Conservation (phyloP, 257 asterid genomes). For the Capsicum baccatum region DNA sequence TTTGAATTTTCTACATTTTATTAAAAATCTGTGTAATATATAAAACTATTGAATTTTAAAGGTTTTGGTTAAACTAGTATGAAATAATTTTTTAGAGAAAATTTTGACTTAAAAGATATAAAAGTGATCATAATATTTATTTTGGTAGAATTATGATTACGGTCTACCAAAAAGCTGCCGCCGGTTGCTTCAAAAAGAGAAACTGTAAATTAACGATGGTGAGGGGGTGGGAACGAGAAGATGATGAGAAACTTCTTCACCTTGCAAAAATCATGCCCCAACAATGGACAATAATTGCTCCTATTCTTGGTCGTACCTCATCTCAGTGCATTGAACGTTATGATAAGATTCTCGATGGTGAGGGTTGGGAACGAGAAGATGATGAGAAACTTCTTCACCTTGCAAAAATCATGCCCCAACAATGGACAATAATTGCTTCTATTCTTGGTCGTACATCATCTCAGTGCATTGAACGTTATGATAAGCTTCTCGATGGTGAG, state of each 20-base stretch:
- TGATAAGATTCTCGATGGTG: conserved; percentile 93
- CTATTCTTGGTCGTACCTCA: conserved; percentile 73
- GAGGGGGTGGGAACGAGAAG: too few species aligned
- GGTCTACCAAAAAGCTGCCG: too few species aligned
- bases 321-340: conserved; percentile 93
- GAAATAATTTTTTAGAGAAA: too few species aligned
- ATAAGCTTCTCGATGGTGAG: conserved; percentile 94
- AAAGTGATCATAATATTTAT: too few species aligned
- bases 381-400: conserved; percentile 59
- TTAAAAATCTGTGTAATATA: too few species aligned
- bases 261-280: conserved; percentile 98
- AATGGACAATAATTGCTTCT: conserved; percentile 70
- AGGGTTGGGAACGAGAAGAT: conserved; percentile 90
- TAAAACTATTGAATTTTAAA: too few species aligned
- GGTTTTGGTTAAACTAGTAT: too few species aligned
- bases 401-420: conserved; percentile 97
- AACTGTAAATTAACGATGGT: too few species aligned
- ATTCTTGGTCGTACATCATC: conserved; percentile 96
- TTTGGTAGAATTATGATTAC: too few species aligned
- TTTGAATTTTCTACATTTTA: too few species aligned
- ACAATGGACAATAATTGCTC: conserved; percentile 73
- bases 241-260: conserved; percentile 45
- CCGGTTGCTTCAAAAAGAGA: too few species aligned
- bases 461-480: conserved; percentile 91
- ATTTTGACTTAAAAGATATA: too few species aligned